Evolutionary conservation across 352 stramenopile genomes (phyloP).

Genomic region (Thalassiosira mediterranea): DNA sequence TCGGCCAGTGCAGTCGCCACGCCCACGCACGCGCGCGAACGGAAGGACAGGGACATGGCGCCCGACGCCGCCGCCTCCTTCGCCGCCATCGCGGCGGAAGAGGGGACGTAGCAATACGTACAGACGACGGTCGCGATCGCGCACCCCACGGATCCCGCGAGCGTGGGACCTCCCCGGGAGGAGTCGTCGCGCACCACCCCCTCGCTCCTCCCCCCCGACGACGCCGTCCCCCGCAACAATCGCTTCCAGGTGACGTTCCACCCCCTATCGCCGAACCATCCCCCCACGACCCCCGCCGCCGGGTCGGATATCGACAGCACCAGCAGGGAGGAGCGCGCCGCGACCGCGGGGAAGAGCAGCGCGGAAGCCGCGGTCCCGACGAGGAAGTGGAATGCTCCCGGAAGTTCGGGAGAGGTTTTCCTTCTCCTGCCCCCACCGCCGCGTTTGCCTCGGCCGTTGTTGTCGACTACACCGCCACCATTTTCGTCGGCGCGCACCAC

Average conservation of each 20-base stretch:
- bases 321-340: constrained; percentile 65
- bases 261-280: constrained; percentile 19
- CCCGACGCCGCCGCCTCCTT: too few relatives aligned
- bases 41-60: constrained; percentile 7
- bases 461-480: not conserved
- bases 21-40: constrained; percentile 20
- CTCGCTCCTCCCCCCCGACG: too few relatives aligned
- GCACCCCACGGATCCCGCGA: constrained; percentile 37
- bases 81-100: not conserved
- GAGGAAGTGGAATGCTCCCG: constrained; percentile 80
- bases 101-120: constrained; percentile 42
- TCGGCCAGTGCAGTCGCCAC: constrained; percentile 24
- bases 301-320: constrained; percentile 74
- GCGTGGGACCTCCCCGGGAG: constrained; percentile 5
- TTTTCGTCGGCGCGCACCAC: not conserved
- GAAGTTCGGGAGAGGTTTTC: constrained; percentile 32
- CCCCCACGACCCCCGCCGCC: constrained; percentile 64
- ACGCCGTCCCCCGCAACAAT: constrained; percentile 7
- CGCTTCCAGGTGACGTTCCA: constrained; percentile 39
- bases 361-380: constrained; percentile 53
- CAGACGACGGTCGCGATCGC: constrained; percentile 26
- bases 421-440: not conserved
- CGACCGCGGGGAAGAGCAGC: constrained; percentile 28
- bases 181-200: not conserved
- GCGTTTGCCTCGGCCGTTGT: not conserved